Conservation (phyloP, 192 early-diverging fungal species). For the Backusella parvicylindrica region DNA sequence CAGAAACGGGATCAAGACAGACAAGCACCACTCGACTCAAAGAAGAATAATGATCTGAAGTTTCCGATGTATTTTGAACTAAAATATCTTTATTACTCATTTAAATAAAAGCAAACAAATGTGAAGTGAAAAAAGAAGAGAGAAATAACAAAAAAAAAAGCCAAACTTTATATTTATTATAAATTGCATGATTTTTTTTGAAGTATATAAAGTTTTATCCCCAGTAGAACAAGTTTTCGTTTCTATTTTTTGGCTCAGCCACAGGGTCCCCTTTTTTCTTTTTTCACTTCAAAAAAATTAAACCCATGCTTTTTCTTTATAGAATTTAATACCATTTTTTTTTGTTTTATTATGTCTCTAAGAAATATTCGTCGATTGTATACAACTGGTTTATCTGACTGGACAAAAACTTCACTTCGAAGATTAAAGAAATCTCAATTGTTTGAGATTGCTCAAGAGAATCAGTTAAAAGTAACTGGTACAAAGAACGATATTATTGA, state of each 20-base stretch:
- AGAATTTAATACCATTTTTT: background rate
- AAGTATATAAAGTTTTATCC: background rate
- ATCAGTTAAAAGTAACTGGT: slow-evolving; percentile 5
- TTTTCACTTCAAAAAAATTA: background rate
- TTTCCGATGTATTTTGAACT: background rate
- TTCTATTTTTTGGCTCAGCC: background rate
- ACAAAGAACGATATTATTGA: slow-evolving; percentile 29
- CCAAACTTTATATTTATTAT: background rate
- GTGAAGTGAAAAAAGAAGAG: background rate
- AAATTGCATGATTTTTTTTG: slow-evolving; percentile 10
- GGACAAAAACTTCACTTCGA: slow-evolving; percentile 15
- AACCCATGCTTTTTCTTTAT: background rate
- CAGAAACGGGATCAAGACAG: slow-evolving; percentile 23
- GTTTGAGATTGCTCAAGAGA: slow-evolving; percentile 9
- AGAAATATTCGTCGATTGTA: background rate
- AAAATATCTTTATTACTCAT: background rate
- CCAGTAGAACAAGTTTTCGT: background rate
- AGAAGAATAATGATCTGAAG: background rate
- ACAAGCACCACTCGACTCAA: slow-evolving; percentile 19
- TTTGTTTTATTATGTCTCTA: background rate
- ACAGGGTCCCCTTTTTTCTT: background rate
- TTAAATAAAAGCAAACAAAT: background rate
- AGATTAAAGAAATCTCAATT: slow-evolving; percentile 25
- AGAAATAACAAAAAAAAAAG: background rate
- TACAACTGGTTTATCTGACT: background rate